phyloP scores from a whole-genome alignment of 768 basidiomycete species.

The Boletus speciosus region DNA sequence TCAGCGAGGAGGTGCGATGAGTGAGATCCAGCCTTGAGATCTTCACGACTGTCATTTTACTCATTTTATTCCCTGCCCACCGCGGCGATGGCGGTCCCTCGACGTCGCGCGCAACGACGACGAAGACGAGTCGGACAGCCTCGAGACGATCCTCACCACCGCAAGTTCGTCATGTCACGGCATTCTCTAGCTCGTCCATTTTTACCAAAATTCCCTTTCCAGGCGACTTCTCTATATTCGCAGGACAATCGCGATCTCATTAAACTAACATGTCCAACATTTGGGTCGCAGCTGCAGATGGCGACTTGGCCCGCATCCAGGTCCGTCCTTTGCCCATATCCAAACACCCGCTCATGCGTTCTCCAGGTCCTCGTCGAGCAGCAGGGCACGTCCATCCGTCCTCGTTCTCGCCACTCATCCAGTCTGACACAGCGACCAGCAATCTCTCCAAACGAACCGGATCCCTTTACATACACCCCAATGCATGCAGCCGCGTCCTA shows the following conservation, averaged over 20 bases:
- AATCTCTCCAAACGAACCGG: conserved; percentile 67
- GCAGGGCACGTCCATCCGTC: conserved; percentile 44
- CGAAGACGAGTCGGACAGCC: not conserved
- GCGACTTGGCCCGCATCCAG: conserved; percentile 72
- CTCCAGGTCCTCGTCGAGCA: conserved; percentile 57
- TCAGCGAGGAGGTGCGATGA: conserved; percentile 19
- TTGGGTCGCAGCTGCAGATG: conserved; percentile 92
- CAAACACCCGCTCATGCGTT: not conserved
- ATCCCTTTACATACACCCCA: conserved; percentile 75
- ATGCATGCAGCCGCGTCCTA: conserved; percentile 97
- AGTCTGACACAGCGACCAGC: conserved; percentile 39
- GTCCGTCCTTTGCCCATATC: conserved; percentile 38
- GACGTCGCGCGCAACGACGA: not conserved
- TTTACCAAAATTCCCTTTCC: conserved; percentile 25
- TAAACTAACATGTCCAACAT: conserved; percentile 54
- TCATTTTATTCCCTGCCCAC: conserved; percentile 2
- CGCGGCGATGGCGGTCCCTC: not conserved
- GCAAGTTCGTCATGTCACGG: conserved; percentile 10
- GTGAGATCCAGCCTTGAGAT: conserved; percentile 29
- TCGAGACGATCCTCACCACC: too few species aligned
- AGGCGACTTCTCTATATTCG: conserved; percentile 9
- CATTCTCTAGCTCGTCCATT: not conserved
- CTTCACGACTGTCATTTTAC: not conserved
- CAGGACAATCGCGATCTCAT: conserved; percentile 17
- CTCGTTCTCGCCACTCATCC: conserved; percentile 21